Conservation (phyloP, 345 rosid genomes). For the Brassica cretica region DNA sequence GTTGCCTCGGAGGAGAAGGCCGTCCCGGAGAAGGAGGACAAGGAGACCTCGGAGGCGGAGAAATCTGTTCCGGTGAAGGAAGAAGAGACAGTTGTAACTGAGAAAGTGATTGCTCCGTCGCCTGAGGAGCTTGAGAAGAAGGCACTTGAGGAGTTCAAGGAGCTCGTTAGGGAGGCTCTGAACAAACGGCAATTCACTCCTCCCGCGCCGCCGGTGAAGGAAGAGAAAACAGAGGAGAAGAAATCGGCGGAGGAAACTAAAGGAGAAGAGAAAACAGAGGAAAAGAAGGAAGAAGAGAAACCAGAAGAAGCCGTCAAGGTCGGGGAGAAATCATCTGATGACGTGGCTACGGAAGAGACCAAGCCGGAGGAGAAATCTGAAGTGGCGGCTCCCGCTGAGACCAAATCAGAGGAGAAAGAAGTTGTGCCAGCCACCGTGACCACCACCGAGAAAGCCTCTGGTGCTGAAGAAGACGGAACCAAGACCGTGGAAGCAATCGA, state of each 20-base stretch:
- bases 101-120: conserved; percentile 43
- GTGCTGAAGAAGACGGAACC: conserved; percentile 75
- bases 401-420: conserved; percentile 13
- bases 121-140: conserved; percentile 57
- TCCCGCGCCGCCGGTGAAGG: conserved; percentile 39
- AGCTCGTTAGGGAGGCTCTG: conserved; percentile 57
- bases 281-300: conserved; percentile 23
- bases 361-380: conserved; percentile 25
- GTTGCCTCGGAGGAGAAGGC: conserved; percentile 33
- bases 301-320: conserved; percentile 24
- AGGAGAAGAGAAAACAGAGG: conserved; percentile 30
- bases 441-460: conserved; percentile 40
- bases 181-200: conserved; percentile 52
- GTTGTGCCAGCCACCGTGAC: not conserved
- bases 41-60: conserved; percentile 18
- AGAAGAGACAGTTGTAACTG: conserved; percentile 17
- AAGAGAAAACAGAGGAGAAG: conserved; percentile 36
- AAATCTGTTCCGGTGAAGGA: conserved; percentile 30
- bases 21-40: conserved; percentile 38
- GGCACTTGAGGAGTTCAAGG: conserved; percentile 60
- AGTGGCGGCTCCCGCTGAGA: not conserved
- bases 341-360: not conserved
- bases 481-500: conserved; percentile 85
- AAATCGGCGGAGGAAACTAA: conserved; percentile 32
- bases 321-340: conserved; percentile 16